Base-by-base conservation (phyloP, 176 grass and related monocot genomes). In the Avena insularis region DNA sequence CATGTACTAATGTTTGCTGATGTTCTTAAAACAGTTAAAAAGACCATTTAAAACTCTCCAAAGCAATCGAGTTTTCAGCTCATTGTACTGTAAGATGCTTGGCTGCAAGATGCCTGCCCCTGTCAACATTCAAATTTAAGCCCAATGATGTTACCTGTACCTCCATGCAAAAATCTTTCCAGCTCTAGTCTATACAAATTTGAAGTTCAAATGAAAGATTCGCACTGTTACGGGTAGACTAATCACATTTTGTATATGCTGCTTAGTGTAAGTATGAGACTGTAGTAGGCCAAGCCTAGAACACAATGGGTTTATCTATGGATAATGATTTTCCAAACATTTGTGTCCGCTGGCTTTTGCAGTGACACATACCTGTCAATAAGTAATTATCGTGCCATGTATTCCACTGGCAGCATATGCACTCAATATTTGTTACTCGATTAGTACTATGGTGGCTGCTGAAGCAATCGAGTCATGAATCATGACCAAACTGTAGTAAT, bases 121-220 rank as follows among this genome's bases (percentile, higher is more conserved):
- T 95, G 38, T 90, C 68, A 64, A 68, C 61, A 67, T 40, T 23
- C 9, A 89, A 84, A 86, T 53, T 59, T 65, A 84, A 79, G n/a
- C 15, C 51, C 4, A 74, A 17, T 12, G 56, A 19, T 71, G 12
- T 75, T 77, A 43, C 23, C 29, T 93, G 90, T 84, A 93, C 95
- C 91, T 98, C 91, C 93, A 98, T 92, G 83, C 91, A 90, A 83
- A 97, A 56, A 93, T 95, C 66, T 98, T 98, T 68, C 95, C 91
- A 72, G 93, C 95, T 76, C 93, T 93, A 63, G 95, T 98, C 93
- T 98, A 81, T 14, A 69, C 76, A 79, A 58, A 74, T 49, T 33
- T 21, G 85, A 71, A 71, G 75, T 85, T 82, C 14, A 62, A 63
- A 75, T 58, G 77, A 85, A 74, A 68, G 9, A 1, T 90, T 46